These are phyloP conservation scores for Candida piceae DNA, from an alignment of 805 yeast species.

Conservation along the genomic window DNA sequence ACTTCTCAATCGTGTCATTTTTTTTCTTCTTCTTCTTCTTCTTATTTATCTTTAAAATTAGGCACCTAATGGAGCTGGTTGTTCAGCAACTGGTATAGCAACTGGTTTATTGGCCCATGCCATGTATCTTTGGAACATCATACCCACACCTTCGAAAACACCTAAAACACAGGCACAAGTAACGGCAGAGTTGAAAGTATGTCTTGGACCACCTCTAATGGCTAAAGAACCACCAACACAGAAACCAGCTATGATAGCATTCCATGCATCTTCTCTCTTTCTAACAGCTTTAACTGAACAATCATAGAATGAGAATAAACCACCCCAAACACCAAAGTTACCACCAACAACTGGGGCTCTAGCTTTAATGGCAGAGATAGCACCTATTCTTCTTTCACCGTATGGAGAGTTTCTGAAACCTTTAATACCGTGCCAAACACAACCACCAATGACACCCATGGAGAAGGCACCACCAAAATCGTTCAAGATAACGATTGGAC, in stretches of 20 bases:
- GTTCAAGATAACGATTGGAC: conserved; percentile 92
- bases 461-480: conserved; percentile 99
- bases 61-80: conserved; percentile 27
- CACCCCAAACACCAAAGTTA: conserved; percentile 99
- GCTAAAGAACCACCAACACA: conserved; percentile 98
- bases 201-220: conserved; percentile 98
- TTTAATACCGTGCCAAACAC: conserved; percentile 98
- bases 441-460: conserved; percentile 99
- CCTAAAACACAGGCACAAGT: conserved; percentile 97
- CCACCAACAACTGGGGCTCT: conserved; percentile 99
- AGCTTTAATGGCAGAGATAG: conserved; percentile 84
- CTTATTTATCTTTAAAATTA: conserved; percentile 1
- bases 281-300: conserved; percentile 93
- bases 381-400: conserved; percentile 92
- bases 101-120: conserved; percentile 77
- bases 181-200: conserved; percentile 92
- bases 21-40: neutral
- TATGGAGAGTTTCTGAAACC: conserved; percentile 97
- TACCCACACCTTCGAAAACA: conserved; percentile 96
- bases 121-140: conserved; percentile 87
- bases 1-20: neutral
- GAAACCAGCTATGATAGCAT: conserved; percentile 96
- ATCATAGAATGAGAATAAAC: conserved; percentile 90
- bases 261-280: conserved; percentile 98
- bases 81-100: conserved; percentile 54